A percentile compares a stretch with the other conserved stretches of the same genome.
Evolutionary conservation across 352 stramenopile genomes (phyloP).

Genomic region (Phytophthora ohioensis): DNA sequence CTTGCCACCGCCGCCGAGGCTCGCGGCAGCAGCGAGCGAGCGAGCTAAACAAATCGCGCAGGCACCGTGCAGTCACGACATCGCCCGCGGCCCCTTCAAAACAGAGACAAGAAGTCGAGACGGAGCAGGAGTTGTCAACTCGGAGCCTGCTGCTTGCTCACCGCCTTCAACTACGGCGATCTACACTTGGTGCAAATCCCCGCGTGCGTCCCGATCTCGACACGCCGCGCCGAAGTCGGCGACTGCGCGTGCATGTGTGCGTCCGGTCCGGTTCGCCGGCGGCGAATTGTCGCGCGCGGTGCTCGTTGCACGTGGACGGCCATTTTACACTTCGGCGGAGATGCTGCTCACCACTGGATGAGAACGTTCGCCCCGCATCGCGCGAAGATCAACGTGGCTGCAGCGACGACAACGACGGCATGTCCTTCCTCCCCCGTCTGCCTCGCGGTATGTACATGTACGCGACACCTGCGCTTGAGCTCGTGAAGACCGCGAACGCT

Average conservation of each 20-base stretch:
- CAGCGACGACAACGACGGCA: slow-evolving; percentile 21
- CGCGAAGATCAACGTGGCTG: slow-evolving; percentile 22
- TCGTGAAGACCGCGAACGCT: slow-evolving; percentile 31
- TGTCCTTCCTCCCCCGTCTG: slow-evolving; percentile 19
- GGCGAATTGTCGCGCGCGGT: background rate
- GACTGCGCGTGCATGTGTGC: background rate
- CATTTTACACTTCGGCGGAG: slow-evolving; percentile 11
- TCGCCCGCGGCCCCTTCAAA: slow-evolving; percentile 22
- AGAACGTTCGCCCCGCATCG: slow-evolving; percentile 24
- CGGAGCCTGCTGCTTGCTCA: slow-evolving; percentile 24
- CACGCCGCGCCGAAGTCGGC: background rate
- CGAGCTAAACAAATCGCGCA: slow-evolving; percentile 26
- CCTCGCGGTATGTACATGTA: slow-evolving; percentile 22
- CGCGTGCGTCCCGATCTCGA: slow-evolving; percentile 21
- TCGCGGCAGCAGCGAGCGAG: slow-evolving; percentile 6
- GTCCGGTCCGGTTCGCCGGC: too few relatives aligned
- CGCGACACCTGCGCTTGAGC: slow-evolving; percentile 25
- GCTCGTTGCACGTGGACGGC: slow-evolving; percentile 3
- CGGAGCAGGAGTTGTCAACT: slow-evolving; percentile 30
- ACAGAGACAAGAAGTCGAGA: slow-evolving; percentile 30
- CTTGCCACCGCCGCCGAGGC: background rate
- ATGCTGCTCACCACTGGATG: slow-evolving; percentile 8
- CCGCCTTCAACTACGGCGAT: slow-evolving; percentile 14
- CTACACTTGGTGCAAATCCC: slow-evolving; percentile 34
- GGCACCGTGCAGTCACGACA: slow-evolving; percentile 28